A percentile compares a stretch with the other conserved stretches of the same genome.
Conservation (phyloP, 2,329 filamentous ascomycete species). For the Pochonia chlamydosporia region DNA sequence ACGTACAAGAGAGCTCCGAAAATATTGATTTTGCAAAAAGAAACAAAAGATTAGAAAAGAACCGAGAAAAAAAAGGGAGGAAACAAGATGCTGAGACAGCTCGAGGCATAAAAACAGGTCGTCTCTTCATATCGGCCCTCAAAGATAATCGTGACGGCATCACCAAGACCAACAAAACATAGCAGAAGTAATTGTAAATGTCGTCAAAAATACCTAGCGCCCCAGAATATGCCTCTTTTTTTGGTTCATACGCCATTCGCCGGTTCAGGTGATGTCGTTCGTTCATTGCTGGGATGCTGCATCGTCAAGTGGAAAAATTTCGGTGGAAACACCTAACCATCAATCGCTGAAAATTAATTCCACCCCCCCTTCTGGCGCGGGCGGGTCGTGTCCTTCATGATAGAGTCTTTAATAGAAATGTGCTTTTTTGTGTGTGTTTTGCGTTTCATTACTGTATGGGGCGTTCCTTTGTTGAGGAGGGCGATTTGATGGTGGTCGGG, state of each 20-base stretch:
- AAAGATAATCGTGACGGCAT: constrained; percentile 17
- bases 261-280: constrained; percentile 26
- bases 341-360: constrained; percentile 1
- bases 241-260: constrained; percentile 32
- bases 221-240: constrained; percentile 31
- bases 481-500: neutral
- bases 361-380: neutral
- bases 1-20: neutral
- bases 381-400: neutral
- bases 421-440: neutral
- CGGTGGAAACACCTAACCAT: neutral
- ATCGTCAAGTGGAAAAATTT: constrained; percentile 23
- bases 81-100: constrained; percentile 3
- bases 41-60: neutral
- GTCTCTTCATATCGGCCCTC: constrained; percentile 5
- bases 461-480: neutral
- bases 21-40: neutral
- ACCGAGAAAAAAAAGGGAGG: neutral
- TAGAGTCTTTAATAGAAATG: neutral
- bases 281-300: constrained; percentile 27
- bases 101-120: constrained; percentile 1
- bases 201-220: constrained; percentile 29
- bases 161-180: constrained; percentile 3
- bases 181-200: constrained; percentile 21
- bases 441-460: neutral